These are phyloP conservation scores for Salvia rosmarinus DNA, from an alignment of 257 asterid species.

Conservation along the genomic window DNA sequence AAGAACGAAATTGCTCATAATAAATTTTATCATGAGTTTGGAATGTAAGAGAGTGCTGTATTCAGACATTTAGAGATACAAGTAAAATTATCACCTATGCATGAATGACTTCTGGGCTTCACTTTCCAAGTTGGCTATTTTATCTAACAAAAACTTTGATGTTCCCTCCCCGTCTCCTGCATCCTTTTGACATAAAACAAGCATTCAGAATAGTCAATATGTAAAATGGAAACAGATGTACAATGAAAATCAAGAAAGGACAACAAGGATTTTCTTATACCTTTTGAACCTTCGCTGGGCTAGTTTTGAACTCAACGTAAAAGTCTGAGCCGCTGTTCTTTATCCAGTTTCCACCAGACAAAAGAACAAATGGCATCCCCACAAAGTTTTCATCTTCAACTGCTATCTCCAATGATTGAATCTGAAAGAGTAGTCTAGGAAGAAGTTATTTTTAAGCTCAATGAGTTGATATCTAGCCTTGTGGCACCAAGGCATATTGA, in stretches of 20 bases:
- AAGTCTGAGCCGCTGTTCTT: slow-evolving; percentile 85
- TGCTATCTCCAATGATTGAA: slow-evolving; percentile 75
- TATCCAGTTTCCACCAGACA: slow-evolving; percentile 79
- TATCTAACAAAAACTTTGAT: slow-evolving; percentile 77
- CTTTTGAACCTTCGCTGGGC: slow-evolving; percentile 49
- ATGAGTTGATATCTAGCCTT: slow-evolving; percentile 1
- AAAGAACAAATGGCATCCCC: slow-evolving; percentile 97
- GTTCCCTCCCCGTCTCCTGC: slow-evolving; percentile 78
- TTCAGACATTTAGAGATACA: neutral
- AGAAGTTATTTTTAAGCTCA: slow-evolving; percentile 26
- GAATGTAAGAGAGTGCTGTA: slow-evolving; percentile 21
- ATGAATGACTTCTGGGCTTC: slow-evolving; percentile 98
- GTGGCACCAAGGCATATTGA: slow-evolving; percentile 26
- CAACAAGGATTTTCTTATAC: slow-evolving; percentile 41
- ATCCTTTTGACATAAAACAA: slow-evolving; percentile 45
- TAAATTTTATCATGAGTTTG: slow-evolving; percentile 8
- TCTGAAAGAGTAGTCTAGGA: slow-evolving; percentile 56
- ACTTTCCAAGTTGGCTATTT: slow-evolving; percentile 85
- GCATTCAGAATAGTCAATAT: slow-evolving; percentile 29
- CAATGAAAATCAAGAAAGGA: slow-evolving; percentile 22
- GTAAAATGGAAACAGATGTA: slow-evolving; percentile 7
- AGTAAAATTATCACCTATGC: slow-evolving; percentile 74
- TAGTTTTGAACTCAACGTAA: slow-evolving; percentile 61
- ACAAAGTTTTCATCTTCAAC: slow-evolving; percentile 68
- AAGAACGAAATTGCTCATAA: slow-evolving; percentile 18